Evolutionary conservation across 2,329 filamentous ascomycete genomes (phyloP).

Genomic region (Apiospora kogelbergensis): DNA sequence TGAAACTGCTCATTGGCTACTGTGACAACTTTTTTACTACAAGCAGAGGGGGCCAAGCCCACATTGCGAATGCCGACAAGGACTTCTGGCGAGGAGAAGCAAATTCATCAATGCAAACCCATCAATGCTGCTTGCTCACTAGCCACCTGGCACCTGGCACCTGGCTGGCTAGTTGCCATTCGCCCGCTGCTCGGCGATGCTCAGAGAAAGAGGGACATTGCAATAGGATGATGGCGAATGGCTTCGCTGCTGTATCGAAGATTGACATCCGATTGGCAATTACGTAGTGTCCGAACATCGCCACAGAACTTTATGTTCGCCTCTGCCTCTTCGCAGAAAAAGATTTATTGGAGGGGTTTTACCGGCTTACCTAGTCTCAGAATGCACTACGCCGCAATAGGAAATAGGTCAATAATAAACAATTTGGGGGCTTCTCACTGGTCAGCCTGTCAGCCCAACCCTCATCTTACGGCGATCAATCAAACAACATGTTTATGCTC

Average conservation of each 20-base stretch:
- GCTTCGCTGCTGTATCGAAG: no score
- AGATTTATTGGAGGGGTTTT: background rate
- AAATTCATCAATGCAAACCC: background rate
- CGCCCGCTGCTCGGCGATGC: background rate
- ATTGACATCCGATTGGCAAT: no score
- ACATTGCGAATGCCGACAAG: background rate
- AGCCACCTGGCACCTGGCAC: background rate
- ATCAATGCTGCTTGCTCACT: background rate
- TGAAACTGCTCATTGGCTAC: background rate
- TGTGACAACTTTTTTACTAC: background rate
- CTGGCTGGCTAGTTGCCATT: background rate
- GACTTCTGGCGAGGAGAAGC: background rate
- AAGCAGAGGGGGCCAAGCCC: background rate
- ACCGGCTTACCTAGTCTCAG: background rate
- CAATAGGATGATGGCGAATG: no score
- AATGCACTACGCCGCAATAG: background rate
- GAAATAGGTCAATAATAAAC: constrained; percentile 5
- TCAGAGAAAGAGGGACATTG: no score
- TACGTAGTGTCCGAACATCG: background rate
- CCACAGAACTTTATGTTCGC: background rate
- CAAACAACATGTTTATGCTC: background rate
- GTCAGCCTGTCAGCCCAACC: background rate
- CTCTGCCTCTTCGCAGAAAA: background rate
- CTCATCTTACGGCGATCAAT: background rate
- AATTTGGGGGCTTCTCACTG: background rate